Base-by-base conservation (phyloP, 2,329 filamentous ascomycete genomes). In the Pestalotiopsis sp. region DNA sequence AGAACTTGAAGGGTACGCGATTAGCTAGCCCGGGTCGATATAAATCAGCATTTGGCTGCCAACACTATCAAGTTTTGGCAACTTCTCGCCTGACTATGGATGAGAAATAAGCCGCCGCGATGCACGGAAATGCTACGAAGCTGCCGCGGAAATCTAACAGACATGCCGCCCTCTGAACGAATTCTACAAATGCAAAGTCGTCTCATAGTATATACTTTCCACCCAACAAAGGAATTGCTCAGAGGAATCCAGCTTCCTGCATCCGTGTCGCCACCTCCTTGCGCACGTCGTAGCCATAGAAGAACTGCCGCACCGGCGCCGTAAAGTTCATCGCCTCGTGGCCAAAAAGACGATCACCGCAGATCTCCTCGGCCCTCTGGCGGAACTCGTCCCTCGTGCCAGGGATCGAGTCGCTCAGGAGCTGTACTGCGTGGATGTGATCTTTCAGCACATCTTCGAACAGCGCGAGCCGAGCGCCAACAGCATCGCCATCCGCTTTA, bases 401-500 rank as follows among this genome's bases (percentile, higher is more conserved):
- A 3, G 68, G 70, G n/a, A 67, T 45, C n/a, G 68, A 62, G 36
- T 70, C 66, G 56, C 66, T 66, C 12, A 71, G 68, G 36, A 67
- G 38, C 58, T 71, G 70, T 60, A 59, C 62, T n/a, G 70, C 41
- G 65, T 71, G 68, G 36, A 70, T 67, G 38, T 68, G 68, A n/a
- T 60, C 62, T 39, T 70, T 70, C 20, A 71, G 38, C 14, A 70
- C 66, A 4, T 52, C n/a, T 4, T 20, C 66, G 64, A 67, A 71
- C 14, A 71, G 20, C 45, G 59, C 31, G 5, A 70, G 64, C 23
- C 68, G 25, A 7, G 49, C 14, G 11, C 5, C 31, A 23, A 69
- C 68, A 11, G 31, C n/a, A 17, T 36, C 17, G 1, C 27, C 39
- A 41, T 63, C 20, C n/a, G 12, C 5, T 9, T 23, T 17, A 20